Conservation (phyloP, 2,329 filamentous ascomycete species). For the Purpureocillium lavendulum region DNA sequence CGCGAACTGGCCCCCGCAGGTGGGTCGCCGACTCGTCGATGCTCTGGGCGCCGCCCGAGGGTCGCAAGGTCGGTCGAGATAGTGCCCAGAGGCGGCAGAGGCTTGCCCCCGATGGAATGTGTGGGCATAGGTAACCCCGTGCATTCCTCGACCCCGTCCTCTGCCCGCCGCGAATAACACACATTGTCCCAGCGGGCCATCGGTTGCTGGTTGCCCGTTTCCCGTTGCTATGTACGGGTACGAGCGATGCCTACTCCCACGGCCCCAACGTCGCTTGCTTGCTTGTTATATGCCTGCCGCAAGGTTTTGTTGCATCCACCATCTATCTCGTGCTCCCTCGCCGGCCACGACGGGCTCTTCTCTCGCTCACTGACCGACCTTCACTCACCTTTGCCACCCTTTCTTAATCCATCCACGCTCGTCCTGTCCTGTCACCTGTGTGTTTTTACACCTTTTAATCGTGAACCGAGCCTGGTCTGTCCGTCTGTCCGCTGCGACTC, state of each 20-base stretch:
- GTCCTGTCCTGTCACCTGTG: too few relatives aligned
- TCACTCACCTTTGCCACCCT: too few relatives aligned
- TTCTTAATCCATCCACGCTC: too few relatives aligned
- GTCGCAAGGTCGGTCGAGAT: too few relatives aligned
- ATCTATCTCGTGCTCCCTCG: not conserved
- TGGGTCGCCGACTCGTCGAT: not conserved
- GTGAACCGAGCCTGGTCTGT: too few relatives aligned
- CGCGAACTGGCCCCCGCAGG: not conserved
- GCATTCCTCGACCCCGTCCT: constrained; percentile 5
- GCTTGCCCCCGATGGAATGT: constrained; percentile 3
- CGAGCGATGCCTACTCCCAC: not conserved
- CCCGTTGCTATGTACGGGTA: constrained; percentile 3
- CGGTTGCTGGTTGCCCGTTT: not conserved
- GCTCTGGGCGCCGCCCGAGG: too few relatives aligned
- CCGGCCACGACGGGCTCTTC: too few relatives aligned
- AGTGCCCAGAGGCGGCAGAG: too few relatives aligned
- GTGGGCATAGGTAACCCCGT: constrained; percentile 1
- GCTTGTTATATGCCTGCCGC: constrained; percentile 2
- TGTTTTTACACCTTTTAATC: too few relatives aligned
- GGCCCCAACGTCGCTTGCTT: not conserved
- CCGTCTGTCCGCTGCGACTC: too few relatives aligned
- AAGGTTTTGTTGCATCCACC: not conserved
- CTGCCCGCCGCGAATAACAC: constrained; percentile 2
- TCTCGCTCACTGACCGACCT: too few relatives aligned
- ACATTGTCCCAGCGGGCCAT: too few relatives aligned